Evolutionary conservation across 2,329 filamentous ascomycete genomes (phyloP).

Genomic region (Penicillium vulpinum): DNA sequence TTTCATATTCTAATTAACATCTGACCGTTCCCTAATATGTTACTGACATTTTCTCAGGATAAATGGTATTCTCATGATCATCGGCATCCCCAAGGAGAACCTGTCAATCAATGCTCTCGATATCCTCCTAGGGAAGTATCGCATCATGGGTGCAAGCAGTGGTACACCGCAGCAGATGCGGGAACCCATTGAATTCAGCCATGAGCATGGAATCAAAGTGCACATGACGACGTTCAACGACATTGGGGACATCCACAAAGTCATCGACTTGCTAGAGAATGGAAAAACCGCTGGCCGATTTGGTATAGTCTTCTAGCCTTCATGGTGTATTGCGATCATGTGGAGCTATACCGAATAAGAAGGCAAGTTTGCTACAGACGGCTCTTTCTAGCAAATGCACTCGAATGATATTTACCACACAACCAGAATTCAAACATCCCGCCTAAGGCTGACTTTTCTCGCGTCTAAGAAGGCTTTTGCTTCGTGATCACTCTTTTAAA

Average conservation of each 20-base stretch:
- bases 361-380: no score
- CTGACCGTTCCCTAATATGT: neutral
- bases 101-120: neutral
- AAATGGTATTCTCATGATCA: neutral
- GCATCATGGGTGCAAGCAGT: neutral
- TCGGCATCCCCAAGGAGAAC: neutral
- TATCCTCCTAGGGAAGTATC: neutral
- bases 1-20: neutral
- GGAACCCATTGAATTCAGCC: neutral
- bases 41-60: neutral
- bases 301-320: neutral
- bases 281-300: neutral
- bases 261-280: neutral
- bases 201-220: slow-evolving; percentile 4
- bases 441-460: no score
- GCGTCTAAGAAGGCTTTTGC: no score
- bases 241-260: neutral
- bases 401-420: no score
- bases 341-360: no score
- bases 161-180: neutral
- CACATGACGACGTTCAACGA: slow-evolving; percentile 1
- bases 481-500: no score
- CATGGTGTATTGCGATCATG: no score
- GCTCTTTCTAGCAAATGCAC: no score
- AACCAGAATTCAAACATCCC: no score